Evolutionary conservation across 1,284 basidiomycete genomes (phyloP).

Genomic region (Flammula alnicola): DNA sequence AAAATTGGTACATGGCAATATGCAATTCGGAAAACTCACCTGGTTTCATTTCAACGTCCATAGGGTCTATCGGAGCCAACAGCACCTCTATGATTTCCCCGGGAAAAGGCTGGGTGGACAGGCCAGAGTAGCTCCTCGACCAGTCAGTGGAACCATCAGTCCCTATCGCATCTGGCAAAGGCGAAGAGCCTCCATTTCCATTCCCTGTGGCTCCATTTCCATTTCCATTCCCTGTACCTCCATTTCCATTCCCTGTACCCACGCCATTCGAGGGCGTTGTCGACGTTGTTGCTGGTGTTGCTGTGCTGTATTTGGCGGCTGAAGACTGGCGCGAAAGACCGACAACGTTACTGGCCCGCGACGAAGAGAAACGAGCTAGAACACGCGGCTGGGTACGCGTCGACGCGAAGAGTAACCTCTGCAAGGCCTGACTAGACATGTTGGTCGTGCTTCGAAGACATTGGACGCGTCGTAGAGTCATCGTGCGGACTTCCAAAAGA

Average conservation of each 20-base stretch:
- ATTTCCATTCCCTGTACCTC: no score
- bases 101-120: constrained; percentile 81
- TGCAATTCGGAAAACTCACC: constrained; percentile 51
- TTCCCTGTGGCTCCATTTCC: no score
- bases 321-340: neutral
- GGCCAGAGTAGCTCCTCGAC: constrained; percentile 87
- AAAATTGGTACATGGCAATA: neutral
- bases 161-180: constrained; percentile 25
- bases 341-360: neutral
- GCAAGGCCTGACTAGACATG: neutral
- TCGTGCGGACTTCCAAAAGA: no score
- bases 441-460: neutral
- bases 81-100: constrained; percentile 78
- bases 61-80: constrained; percentile 74
- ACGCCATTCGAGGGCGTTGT: neutral
- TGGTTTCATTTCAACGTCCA: constrained; percentile 94
- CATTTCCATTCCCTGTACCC: no score
- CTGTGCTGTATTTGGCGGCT: constrained; percentile 11
- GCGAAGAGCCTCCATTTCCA: no score
- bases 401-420: constrained; percentile 3
- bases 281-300: neutral
- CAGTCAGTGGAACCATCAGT: constrained; percentile 65
- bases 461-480: no score
- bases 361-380: neutral
- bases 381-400: neutral